Percentiles rank a stretch among this genome's conserved stretches.
These are phyloP conservation scores for Arctium minus DNA, from an alignment of 129 eudicot genomes.

Conservation along the genomic window DNA sequence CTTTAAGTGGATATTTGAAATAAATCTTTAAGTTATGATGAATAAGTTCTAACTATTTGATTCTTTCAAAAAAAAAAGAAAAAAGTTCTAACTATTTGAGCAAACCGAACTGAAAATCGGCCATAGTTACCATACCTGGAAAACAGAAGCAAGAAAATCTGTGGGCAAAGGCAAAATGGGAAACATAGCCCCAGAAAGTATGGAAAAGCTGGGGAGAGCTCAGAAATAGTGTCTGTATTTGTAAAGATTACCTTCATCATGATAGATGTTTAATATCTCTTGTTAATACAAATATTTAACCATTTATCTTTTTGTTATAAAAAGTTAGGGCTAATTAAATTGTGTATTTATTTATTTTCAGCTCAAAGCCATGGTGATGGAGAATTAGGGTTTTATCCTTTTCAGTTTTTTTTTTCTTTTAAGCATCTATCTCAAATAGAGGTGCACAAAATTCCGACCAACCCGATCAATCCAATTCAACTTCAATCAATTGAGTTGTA, in stretches of 20 bases:
- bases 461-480: not conserved
- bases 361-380: not conserved
- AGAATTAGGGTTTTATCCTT: not conserved
- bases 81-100: not conserved
- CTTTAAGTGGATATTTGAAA: not conserved
- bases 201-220: conserved; percentile 42
- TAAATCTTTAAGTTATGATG: not conserved
- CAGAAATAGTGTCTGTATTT: conserved; percentile 24
- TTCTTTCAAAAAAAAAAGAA: too few species aligned
- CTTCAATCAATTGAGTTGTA: not conserved
- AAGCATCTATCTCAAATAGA: not conserved
- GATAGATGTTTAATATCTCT: not conserved
- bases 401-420: not conserved
- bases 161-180: conserved; percentile 41
- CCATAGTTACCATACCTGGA: conserved; percentile 11
- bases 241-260: conserved; percentile 18
- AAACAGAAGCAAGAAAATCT: conserved; percentile 24
- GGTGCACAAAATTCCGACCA: not conserved
- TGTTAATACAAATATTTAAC: not conserved
- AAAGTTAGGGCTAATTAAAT: not conserved
- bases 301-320: not conserved
- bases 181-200: conserved; percentile 58
- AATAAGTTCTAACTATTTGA: not conserved
- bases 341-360: not conserved
- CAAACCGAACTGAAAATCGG: conserved; percentile 16